Conservation (phyloP, 306 rosid species). For the Pterocarpus santalinus region DNA sequence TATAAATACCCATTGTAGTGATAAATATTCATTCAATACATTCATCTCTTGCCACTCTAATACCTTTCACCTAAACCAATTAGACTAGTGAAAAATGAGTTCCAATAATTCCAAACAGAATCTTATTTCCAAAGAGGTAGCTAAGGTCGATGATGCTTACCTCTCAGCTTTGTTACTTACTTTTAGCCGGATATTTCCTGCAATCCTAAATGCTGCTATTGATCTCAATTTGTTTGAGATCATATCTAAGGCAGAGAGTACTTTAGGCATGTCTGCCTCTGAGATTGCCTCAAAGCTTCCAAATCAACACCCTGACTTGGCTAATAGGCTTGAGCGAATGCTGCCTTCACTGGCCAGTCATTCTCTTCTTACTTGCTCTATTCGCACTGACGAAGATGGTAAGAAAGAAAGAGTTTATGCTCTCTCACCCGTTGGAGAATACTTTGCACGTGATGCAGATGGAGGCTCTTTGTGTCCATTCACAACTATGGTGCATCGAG, state of each 20-base stretch:
- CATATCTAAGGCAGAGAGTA: conserved; percentile 32
- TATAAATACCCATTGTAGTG: no score
- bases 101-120: no score
- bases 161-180: no score
- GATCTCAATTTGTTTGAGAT: conserved; percentile 47
- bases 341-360: conserved; percentile 17
- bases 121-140: no score
- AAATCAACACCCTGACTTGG: conserved; percentile 21
- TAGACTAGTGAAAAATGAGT: no score
- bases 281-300: conserved; percentile 44
- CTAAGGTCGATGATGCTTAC: no score
- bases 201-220: no score
- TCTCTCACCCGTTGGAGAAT: conserved; percentile 24
- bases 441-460: not conserved
- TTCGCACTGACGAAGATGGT: conserved; percentile 34
- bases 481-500: not conserved
- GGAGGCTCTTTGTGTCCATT: conserved; percentile 33
- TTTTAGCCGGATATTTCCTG: no score
- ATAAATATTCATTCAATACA: no score
- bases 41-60: no score
- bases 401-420: conserved; percentile 37
- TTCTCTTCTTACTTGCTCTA: conserved; percentile 37
- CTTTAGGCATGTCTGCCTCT: conserved; percentile 2
- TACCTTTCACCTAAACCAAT: no score
- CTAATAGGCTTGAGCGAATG: conserved; percentile 32